Evolutionary conservation across 2,329 filamentous ascomycete species (phyloP), one percentile per base, ranked within the genome.

Genomic region (Polychaeton citri): DNA sequence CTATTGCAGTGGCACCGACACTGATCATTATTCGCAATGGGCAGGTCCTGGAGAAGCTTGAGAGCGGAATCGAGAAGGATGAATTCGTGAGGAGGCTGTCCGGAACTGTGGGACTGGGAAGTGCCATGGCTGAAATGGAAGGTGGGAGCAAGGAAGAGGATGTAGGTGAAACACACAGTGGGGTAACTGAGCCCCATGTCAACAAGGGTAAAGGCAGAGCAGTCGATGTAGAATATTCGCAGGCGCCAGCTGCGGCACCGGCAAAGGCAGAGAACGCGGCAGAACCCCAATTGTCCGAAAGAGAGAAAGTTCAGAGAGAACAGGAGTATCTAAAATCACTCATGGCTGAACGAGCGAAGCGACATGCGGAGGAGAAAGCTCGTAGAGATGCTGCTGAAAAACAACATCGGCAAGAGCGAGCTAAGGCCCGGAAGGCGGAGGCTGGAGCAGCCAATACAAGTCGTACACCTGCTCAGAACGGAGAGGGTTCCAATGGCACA

Each of bases 1-100:
- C 84, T 0, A 64, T 94, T n/a, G 71, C 74, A 1, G 75, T 75
- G 45, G 75, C 76, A n/a, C 87, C 88, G 0, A 81, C 81, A 2
- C 61, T 94, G 6, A 71, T 94, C 12, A 65, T 92, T 15, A 87
- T 94, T 47, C 43, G 48, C 52, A 81, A 85, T 58, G 84, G 81
- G 6, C 72, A 81, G 42, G 63, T 93, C 10, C 77, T 80, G 50
- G 79, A 88, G 55, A 86, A 87, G 54, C 68, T 93, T 7, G 67
- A 75, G 24, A 63, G 74, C 1, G 79, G 77, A 6, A 60, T 65
- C 10, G 78, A 73, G 51, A 71, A 79, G 30, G 44, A 49, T 12
- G 76, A 83, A 6, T 85, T 90, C 38, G 55, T 76, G 33, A 65
- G 63, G 30, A 66, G 74, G 17, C 43, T 84, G 3, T 54, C 58